phyloP scores from a whole-genome alignment of 768 basidiomycete genomes.

The Tylopilus rubrobrunneus region DNA sequence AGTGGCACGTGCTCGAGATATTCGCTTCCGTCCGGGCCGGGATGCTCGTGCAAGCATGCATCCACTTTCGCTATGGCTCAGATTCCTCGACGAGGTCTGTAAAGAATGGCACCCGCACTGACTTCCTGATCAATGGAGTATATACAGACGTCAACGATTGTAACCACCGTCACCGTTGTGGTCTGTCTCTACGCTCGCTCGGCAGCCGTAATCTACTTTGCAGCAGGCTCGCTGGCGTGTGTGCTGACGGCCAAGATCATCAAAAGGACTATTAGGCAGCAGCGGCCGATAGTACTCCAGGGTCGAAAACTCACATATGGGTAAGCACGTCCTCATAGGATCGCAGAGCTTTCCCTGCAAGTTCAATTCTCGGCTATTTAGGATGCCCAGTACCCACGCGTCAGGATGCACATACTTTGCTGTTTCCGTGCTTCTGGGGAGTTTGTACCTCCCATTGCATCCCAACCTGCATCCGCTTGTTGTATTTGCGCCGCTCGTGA shows the following conservation, averaged over 20 bases:
- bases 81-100: slow-evolving; percentile 33
- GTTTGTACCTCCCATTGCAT: slow-evolving; percentile 56
- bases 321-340: slow-evolving; percentile 37
- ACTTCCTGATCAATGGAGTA: slow-evolving; percentile 1
- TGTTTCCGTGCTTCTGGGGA: slow-evolving; percentile 56
- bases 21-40: neutral
- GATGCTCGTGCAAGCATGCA: neutral
- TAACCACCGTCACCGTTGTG: slow-evolving; percentile 47
- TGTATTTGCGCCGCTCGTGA: slow-evolving; percentile 40
- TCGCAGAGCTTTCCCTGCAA: neutral
- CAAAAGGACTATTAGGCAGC: slow-evolving; percentile 61
- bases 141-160: slow-evolving; percentile 55
- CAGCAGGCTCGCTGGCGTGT: slow-evolving; percentile 53
- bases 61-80: slow-evolving; percentile 22
- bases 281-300: slow-evolving; percentile 43
- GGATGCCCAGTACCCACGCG: slow-evolving; percentile 85
- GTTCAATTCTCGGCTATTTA: slow-evolving; percentile 24
- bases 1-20: slow-evolving; percentile 5
- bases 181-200: slow-evolving; percentile 60
- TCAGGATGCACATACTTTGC: slow-evolving; percentile 64
- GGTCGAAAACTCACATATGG: slow-evolving; percentile 59
- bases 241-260: slow-evolving; percentile 54
- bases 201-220: slow-evolving; percentile 57
- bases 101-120: neutral
- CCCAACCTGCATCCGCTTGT: slow-evolving; percentile 40